These are phyloP conservation scores for Coleophoma crateriformis DNA, from an alignment of 2,329 filamentous ascomycete genomes.

Conservation along the genomic window DNA sequence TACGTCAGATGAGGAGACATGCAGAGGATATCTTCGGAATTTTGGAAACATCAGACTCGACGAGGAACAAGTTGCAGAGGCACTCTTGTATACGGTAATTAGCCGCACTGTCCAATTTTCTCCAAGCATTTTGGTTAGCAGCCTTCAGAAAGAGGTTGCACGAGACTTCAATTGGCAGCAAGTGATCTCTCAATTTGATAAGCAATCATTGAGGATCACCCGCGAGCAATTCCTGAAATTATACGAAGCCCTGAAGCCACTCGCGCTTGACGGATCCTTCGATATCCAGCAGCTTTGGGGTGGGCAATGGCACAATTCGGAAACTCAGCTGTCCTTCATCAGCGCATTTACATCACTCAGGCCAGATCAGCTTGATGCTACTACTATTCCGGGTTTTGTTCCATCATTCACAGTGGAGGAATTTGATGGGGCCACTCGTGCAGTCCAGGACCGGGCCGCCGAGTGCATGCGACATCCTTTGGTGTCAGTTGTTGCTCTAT, in stretches of 20 bases:
- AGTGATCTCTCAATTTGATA: constrained; percentile 76
- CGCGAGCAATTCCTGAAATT: constrained; percentile 75
- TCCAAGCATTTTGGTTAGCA: constrained; percentile 51
- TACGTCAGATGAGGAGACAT: constrained; percentile 70
- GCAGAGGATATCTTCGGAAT: constrained; percentile 46
- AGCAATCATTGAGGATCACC: constrained; percentile 69
- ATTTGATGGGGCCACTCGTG: constrained; percentile 54
- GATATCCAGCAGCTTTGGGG: constrained; percentile 91
- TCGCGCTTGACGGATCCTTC: constrained; percentile 62
- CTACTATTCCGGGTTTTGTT: constrained; percentile 75
- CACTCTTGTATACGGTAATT: constrained; percentile 62
- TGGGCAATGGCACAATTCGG: constrained; percentile 76
- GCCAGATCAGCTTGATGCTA: constrained; percentile 73
- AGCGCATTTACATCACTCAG: constrained; percentile 76
- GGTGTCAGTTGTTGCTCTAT: constrained; percentile 80
- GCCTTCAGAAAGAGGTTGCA: constrained; percentile 56
- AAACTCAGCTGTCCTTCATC: constrained; percentile 91
- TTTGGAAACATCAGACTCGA: constrained; percentile 56
- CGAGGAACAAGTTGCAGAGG: constrained; percentile 77
- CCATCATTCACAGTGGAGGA: constrained; percentile 67
- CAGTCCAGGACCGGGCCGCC: constrained; percentile 53
- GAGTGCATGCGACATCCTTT: constrained; percentile 78
- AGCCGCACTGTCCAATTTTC: constrained; percentile 50
- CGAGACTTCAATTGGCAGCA: constrained; percentile 63
- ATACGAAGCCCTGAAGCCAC: constrained; percentile 70